Evolutionary conservation across 2,329 filamentous ascomycete genomes (phyloP), one percentile per base, ranked within the genome.

Genomic region (Cladosporium sp.): DNA sequence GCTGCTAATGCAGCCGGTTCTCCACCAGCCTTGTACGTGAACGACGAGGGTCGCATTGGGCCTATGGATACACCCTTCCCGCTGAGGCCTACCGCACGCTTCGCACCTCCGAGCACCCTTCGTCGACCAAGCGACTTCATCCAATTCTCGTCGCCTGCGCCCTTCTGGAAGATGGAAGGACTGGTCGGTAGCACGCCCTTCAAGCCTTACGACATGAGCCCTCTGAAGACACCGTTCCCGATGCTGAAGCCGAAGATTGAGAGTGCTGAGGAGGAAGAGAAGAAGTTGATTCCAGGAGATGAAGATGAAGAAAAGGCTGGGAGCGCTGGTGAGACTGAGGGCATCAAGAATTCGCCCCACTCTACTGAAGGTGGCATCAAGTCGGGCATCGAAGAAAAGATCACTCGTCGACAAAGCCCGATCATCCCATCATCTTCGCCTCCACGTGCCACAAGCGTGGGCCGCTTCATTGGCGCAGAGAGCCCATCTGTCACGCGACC

Each of bases 151-250:
- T 93, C 90, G 36, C 92, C 92, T 0, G 92, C 92, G 0, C 91
- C 92, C 0, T 95, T 96, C 78, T 96, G 92, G 92, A 93, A 92
- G 77, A 95, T 91, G 77, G 88, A 90, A 49, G 90, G 93, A 70
- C 86, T 92, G 67, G 86, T 87, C 30, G 92, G 88, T 77, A 93
- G 91, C 1, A 91, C 91, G 1, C 81, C 91, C 8, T 79, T 79
- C 67, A 77, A 77, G 59, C 75, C 76, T n/a, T 77, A 75, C 63
- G 76, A 78, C 64, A 71, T 78, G n/a, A 77, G 75, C 57, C 76
- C 76, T 41, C 59, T 78, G 57, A 78, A 78, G 70, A 78, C 76
- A 2, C 76, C 76, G 2, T 78, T 78, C 65, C 71, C 73, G n/a
- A 68, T 76, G 55, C 72, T 73, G 67, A 75, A 74, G 69, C 64